A percentile compares a stretch with the other conserved stretches of the same genome.
Conservation (phyloP, 1,284 basidiomycete genomes). For the Lignosus rhinocerotis region DNA sequence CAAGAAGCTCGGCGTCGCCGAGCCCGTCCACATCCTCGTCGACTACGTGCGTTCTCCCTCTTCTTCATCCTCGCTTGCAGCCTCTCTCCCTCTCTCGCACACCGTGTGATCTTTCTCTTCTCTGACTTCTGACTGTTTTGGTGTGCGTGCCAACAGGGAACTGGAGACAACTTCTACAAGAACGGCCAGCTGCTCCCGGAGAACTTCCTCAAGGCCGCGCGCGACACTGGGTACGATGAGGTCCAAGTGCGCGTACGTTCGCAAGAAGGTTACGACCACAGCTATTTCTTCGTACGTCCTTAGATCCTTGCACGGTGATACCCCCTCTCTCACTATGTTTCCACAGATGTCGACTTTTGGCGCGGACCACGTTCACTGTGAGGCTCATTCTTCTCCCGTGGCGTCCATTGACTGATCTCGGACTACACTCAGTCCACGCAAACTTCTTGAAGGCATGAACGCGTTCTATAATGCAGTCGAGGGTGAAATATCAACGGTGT, state of each 20-base stretch:
- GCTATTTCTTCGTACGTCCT: conserved; percentile 83
- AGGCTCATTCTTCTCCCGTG: conserved; percentile 17
- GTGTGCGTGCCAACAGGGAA: conserved; percentile 54
- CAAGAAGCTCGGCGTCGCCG: conserved; percentile 49
- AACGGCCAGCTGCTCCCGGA: conserved; percentile 88
- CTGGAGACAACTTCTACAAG: conserved; percentile 85
- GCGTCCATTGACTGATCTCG: conserved; percentile 5
- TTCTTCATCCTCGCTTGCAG: neutral
- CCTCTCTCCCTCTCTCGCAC: neutral
- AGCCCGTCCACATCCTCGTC: conserved; percentile 78
- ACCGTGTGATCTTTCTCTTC: too few species aligned
- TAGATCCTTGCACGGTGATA: neutral
- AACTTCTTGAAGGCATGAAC: conserved; percentile 70
- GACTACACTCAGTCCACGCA: conserved; percentile 59
- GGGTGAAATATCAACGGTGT: conserved; percentile 13
- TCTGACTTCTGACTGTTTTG: neutral
- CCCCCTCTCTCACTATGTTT: neutral
- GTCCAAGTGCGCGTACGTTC: conserved; percentile 79
- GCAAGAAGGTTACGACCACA: conserved; percentile 93
- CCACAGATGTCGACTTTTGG: conserved; percentile 70
- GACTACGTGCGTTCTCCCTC: conserved; percentile 65
- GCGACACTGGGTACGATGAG: conserved; percentile 71
- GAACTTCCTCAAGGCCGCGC: conserved; percentile 79
- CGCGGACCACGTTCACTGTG: conserved; percentile 45
- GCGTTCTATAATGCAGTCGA: neutral